Evolutionary conservation across 768 basidiomycete species (phyloP).

Genomic region (Saitozyma podzolica): DNA sequence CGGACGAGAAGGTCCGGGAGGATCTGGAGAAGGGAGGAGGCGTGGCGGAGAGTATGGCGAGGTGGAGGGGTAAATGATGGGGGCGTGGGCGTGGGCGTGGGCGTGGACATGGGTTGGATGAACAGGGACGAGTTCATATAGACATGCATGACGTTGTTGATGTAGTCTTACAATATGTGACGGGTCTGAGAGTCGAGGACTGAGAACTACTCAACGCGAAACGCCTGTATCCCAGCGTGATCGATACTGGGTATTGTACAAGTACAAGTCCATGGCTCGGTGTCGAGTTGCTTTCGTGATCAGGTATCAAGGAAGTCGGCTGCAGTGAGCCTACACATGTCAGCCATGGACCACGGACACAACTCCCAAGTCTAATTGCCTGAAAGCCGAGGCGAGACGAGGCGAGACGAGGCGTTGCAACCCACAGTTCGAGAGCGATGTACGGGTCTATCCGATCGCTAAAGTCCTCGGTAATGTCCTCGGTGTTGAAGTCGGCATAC

Average conservation of each 20-base stretch:
- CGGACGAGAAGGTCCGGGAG: conserved; percentile 70
- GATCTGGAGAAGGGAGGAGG: conserved; percentile 76
- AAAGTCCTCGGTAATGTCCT: conserved; percentile 83
- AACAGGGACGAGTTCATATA: background rate
- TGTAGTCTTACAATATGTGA: background rate
- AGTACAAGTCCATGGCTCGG: too few relatives aligned
- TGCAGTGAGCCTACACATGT: conserved; percentile 25
- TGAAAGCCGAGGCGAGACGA: background rate
- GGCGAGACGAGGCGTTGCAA: conserved; percentile 21
- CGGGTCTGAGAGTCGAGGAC: background rate
- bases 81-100: background rate
- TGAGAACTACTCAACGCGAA: too few relatives aligned
- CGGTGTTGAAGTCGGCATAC: conserved; percentile 68
- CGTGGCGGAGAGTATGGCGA: conserved; percentile 73
- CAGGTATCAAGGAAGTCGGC: conserved; percentile 35
- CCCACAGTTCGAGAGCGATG: conserved; percentile 84
- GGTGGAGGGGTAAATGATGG: conserved; percentile 59
- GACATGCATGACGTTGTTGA: conserved; percentile 8
- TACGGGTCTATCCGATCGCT: conserved; percentile 80
- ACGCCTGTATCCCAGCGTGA: too few relatives aligned
- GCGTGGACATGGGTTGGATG: too few relatives aligned
- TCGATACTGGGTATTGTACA: too few relatives aligned
- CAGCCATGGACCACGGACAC: background rate
- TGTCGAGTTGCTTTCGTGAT: too few relatives aligned
- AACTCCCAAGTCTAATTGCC: background rate